Evolutionary conservation across 306 rosid genomes (phyloP).

Genomic region (Leucaena leucocephala): DNA sequence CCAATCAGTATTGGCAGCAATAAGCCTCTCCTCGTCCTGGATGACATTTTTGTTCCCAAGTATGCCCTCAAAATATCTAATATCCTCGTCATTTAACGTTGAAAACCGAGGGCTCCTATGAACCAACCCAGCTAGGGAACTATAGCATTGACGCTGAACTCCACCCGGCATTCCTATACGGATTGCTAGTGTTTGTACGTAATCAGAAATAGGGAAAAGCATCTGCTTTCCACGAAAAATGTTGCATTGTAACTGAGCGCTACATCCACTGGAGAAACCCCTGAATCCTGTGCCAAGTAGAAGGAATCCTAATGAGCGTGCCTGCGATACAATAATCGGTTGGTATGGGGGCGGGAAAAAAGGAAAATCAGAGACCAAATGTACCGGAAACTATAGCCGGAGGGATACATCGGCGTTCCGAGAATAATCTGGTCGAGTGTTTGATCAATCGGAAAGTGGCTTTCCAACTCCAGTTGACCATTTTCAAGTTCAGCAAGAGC

Average conservation of each 20-base stretch:
- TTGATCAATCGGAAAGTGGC: constrained; percentile 43
- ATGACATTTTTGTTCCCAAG: constrained; percentile 78
- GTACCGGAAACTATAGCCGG: constrained; percentile 46
- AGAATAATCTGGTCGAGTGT: constrained; percentile 35
- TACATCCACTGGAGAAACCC: constrained; percentile 11
- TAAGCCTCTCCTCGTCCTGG: constrained; percentile 78
- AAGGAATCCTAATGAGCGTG: background rate
- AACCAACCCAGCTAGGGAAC: constrained; percentile 49
- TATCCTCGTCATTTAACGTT: constrained; percentile 66
- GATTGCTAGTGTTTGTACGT: constrained; percentile 18
- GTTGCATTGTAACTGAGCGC: constrained; percentile 15
- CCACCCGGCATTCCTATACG: constrained; percentile 33
- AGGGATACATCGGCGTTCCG: constrained; percentile 29
- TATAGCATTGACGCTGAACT: constrained; percentile 45
- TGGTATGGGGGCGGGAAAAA: background rate
- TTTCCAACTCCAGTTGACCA: constrained; percentile 58
- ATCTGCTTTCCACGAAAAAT: constrained; percentile 23
- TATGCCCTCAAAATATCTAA: constrained; percentile 63
- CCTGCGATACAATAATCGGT: background rate
- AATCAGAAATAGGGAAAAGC: constrained; percentile 33
- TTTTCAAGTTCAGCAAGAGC: constrained; percentile 21
- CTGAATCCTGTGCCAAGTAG: constrained; percentile 14
- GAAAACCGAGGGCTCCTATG: constrained; percentile 66
- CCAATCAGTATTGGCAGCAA: constrained; percentile 85
- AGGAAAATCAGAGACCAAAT: background rate